Conservation (phyloP, 2,329 filamentous ascomycete species). For the Fusarium buxicola region DNA sequence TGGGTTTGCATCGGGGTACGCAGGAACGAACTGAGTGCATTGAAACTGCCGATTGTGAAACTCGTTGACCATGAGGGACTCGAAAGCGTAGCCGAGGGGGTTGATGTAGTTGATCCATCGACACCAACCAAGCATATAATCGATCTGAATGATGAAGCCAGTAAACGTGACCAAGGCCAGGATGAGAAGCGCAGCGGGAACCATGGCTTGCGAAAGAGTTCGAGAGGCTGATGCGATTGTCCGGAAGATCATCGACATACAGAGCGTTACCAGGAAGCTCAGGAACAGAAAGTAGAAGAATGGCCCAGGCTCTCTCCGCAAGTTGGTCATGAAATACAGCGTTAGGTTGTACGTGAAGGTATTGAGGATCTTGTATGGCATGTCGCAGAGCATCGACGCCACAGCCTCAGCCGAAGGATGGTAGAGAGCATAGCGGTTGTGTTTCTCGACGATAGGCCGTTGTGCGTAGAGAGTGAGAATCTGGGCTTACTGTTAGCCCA, state of each 20-base stretch:
- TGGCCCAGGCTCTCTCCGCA: constrained; percentile 56
- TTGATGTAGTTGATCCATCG: constrained; percentile 75
- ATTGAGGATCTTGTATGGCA: constrained; percentile 55
- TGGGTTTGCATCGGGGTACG: constrained; percentile 43
- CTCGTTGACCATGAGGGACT: constrained; percentile 74
- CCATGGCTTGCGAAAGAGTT: constrained; percentile 61
- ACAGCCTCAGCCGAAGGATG: constrained; percentile 49
- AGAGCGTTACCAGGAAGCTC: constrained; percentile 52
- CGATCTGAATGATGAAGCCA: constrained; percentile 58
- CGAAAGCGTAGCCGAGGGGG: constrained; percentile 73
- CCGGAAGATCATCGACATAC: constrained; percentile 59
- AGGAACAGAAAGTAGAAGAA: constrained; percentile 61
- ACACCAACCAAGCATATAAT: constrained; percentile 70
- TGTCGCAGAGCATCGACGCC: constrained; percentile 52
- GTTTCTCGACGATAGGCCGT: constrained; percentile 51
- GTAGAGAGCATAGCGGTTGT: constrained; percentile 51
- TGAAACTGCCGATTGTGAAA: constrained; percentile 56
- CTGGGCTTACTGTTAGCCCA: constrained; percentile 44
- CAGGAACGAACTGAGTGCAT: constrained; percentile 45
- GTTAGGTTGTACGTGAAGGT: constrained; percentile 57
- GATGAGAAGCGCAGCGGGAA: constrained; percentile 53
- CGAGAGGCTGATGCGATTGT: constrained; percentile 57
- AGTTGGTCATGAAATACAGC: constrained; percentile 61
- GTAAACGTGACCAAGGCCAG: constrained; percentile 52
- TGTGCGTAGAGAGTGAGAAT: constrained; percentile 49